Conservation (phyloP, 805 yeast species). For the Ogataea paraovalis region DNA sequence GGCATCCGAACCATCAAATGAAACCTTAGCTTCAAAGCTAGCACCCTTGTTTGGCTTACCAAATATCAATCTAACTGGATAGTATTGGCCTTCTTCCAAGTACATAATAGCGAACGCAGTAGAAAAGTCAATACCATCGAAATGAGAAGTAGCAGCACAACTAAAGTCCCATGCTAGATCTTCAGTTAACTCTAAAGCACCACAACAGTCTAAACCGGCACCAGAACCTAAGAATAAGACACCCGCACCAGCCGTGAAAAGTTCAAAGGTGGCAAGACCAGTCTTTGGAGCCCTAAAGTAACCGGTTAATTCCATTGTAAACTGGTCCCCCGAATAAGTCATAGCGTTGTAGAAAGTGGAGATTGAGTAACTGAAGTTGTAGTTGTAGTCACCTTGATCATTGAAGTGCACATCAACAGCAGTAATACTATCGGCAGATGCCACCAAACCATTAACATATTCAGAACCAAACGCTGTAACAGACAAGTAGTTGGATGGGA, state of each 20-base stretch:
- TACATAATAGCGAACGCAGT: not conserved
- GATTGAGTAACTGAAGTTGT: not conserved
- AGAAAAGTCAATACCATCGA: not conserved
- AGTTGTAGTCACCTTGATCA: not conserved
- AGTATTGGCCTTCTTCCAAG: not conserved
- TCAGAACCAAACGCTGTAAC: not conserved
- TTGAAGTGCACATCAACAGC: not conserved
- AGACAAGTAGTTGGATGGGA: not conserved
- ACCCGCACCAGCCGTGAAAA: not conserved
- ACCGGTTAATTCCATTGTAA: not conserved
- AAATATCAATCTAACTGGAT: not conserved
- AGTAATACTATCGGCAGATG: not conserved
- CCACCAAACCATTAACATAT: not conserved
- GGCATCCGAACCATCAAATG: not conserved
- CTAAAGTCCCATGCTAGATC: not conserved
- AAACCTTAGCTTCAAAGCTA: not conserved
- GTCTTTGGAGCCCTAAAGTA: not conserved
- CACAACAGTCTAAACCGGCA: slow-evolving; percentile 1
- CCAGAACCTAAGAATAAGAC: not conserved
- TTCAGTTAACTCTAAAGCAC: not conserved
- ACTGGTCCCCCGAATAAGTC: not conserved
- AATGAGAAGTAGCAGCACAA: not conserved
- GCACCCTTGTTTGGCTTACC: not conserved
- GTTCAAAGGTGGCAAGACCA: not conserved
- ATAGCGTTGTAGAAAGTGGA: not conserved